Base-by-base conservation (phyloP, 345 rosid genomes). In the Lumnitzera littorea region DNA sequence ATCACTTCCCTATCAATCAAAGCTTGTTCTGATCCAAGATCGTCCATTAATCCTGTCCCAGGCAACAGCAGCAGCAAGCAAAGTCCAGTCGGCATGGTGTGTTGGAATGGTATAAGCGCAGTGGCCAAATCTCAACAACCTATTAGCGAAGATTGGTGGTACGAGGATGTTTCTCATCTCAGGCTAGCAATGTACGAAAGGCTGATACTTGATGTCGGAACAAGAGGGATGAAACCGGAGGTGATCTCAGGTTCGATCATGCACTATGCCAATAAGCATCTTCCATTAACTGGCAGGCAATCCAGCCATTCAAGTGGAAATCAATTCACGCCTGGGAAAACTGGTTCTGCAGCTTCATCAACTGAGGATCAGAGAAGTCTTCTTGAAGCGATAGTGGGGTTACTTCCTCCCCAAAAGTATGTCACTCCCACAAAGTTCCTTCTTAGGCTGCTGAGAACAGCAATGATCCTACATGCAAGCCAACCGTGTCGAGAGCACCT, bases 131-230 rank as follows among this genome's bases (percentile, higher is more conserved):
- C 75, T 27, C 74, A 58, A 12, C 74, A 58, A 12, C 27, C 74
- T 4, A 48, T 72, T 15, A 78, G 72, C 2, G 82, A 81, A 24
- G 89, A 87, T 74, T 89, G 96, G 98, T 92, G 98, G 98, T 84
- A 79, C 24, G 86, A 81, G 49, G 98, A 89, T 62, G 88, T 71
- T 31, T 87, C 94, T 5, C 62, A 67, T 65, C 94, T 87, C 10
- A 66, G 77, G 11, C 55, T 89, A n/a, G 62, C 78, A 20, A 54
- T 79, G 48, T 92, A 73, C 67, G 87, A 75, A 72, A 85, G 86
- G 71, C 80, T 92, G 46, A 84, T 92, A 24, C 64, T 67, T 51
- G 86, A 79, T n/a, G 63, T 89, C 50, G 70, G 72, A 56, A 72
- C 83, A 20, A 72, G 75, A 51, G 91, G 91, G 48, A 76, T 82